Base-by-base conservation (phyloP, 78 protist genomes). In the Capsaspora owczarzaki region DNA sequence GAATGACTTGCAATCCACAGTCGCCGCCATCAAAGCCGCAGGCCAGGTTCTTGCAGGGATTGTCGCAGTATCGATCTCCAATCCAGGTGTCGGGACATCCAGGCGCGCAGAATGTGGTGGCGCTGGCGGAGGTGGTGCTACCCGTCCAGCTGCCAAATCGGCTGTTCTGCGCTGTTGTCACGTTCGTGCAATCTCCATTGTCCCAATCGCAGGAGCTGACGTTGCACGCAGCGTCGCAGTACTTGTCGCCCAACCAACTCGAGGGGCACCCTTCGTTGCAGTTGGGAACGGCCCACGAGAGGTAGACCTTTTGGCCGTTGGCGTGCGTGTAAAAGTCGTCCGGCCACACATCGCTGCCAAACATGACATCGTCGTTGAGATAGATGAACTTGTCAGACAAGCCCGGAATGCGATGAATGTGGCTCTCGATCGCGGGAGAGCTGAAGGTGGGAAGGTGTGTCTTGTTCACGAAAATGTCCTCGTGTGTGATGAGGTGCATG, bases 351-450 rank as follows among this genome's bases (percentile, higher is more conserved):
- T 79, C 81, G 29, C 76, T 22, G 8, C 96, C 96, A 51, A 97
- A 92, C 88, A 95, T 82, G 20, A 93, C 91, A 43, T 97, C 99
- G 51, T 97, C 99, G 82, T 97, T 97, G 47, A 97, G 66, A 68
- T 97, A 97, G 33, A 97, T 4, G 72, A 97, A 97, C 27, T 84
- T 49, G 23, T 89, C 79, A 0, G 96, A 87, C 29, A 97, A 90
- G 3, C 98, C 99, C 0, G 93, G 96, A 38, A 97, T 94, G 3
- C 94, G 61, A 42, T 95, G 97, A 6, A 97, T 63, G 83, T 93
- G 89, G n/a, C 92, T 41, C 44, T 97, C 99, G 60, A 97, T 97
- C 19, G 98, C 86, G 10, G 98, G 98, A 20, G 96, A 91, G 42
- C 91, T 42, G 80, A 96, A 97, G 19, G 96, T 88, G 23, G 99